Base-by-base conservation (phyloP, 306 rosid genomes). In the Lotus japonicus region DNA sequence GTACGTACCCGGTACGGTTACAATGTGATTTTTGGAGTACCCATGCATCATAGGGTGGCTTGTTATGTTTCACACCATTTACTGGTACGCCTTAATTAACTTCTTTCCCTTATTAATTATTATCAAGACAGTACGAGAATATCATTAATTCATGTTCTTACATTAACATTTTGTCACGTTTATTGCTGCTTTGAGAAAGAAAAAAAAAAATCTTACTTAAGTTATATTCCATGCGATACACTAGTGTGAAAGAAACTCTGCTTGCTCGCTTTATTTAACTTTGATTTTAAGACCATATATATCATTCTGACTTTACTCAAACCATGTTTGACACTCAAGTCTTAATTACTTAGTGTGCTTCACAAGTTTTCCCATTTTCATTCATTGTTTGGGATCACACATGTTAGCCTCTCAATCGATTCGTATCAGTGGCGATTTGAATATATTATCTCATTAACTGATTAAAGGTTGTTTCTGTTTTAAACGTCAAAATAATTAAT, bases 371-470 rank as follows among this genome's bases (percentile, higher is more conserved):
- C 4, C 0, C 56, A 52, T 51, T n/a, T n/a, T 42, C 15, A 4
- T 63, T 26, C 57, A 58, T 38, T 53, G 49, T 46, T 38, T 53
- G 49, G 57, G 38, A 73, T 52, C 16, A 52, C 64, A 63, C 64
- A 19, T 26, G 71, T 72, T 7, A 14, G 7, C 5, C 11, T 28
- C 11, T 28, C 50, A 53, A 54, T 44, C 8, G 17, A 17, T 18
- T 1, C 11, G 38, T 33, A 26, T 31, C 36, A 31, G 7, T 31
- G 36, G 15, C 18, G 15, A 62, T 26, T 63, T 60, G 12, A 59
- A 36, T 61, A 61, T 62, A 26, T 62, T 51, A 61, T 62, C 70
- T 63, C 42, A 5, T 28, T 57, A 35, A 35, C 8, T 7, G 39
- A 35, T 7, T 35, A 35, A 35, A 26, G 31, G 31, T 26, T 1